Evolutionary conservation across 2,329 filamentous ascomycete species (phyloP), one percentile per base, ranked within the genome.

Genomic region (Talaromyces sp.): DNA sequence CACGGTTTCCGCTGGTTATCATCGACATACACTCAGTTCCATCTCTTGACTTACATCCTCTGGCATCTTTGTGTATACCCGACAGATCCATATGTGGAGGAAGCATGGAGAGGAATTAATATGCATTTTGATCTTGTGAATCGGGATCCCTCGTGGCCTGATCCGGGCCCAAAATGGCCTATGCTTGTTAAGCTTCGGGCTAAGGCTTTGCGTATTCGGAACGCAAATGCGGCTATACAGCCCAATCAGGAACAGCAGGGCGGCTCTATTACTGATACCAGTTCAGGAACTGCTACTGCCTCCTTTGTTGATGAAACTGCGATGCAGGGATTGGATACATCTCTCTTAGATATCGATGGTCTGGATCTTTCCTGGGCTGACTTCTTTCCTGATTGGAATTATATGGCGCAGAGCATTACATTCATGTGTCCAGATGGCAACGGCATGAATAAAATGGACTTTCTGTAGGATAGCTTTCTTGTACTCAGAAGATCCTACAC

Each of bases 51-150:
- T 2, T 78, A 77, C 51, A 62, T 76, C 0, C 62, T 80, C 2
- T 77, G 77, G 67, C 69, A 77, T 51, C 53, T 79, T 1, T 76
- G 75, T 50, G 66, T 78, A 3, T 67, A 61, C 45, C 77, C 76
- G 0, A 54, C 55, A 0, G 72, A 70, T 0, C 58, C 60, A 0
- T 61, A 61, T 17, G 63, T 64, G 0, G 64, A 67, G 0, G 60
- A 70, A 16, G 76, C 72, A 0, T 76, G 77, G 68, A 45, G 41
- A 1, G 47, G 11, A 3, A 32, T 65, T 0, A 54, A 62, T 9
- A 29, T 14, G 1, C 53, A 52, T 9, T 65, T 64, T 17, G 49
- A 55, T 7, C 16, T 64, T 9, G 50, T 35, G 4, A 60, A 65
- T 17, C 49, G 43, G 4, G 53, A 62, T 20, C 47, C 60, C 3